Base-by-base conservation (phyloP, 768 basidiomycete genomes). In the Fibroporia radiculosa region DNA sequence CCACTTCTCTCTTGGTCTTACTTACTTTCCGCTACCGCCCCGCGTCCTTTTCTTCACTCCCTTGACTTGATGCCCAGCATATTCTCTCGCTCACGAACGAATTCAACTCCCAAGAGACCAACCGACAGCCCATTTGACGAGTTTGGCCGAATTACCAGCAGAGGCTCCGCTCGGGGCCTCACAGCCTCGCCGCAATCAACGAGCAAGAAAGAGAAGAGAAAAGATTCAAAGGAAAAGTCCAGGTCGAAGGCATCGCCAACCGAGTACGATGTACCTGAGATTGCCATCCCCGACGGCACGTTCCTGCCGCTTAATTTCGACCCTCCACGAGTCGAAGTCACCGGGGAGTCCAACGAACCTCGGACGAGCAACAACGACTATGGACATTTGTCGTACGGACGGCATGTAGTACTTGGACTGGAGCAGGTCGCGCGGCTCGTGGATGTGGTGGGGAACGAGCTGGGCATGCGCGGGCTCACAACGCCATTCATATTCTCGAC, bases 401-500 rank as follows among this genome's bases (percentile, higher is more conserved):
- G 80, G 25, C 80, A 89, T 57, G 80, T 89, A 48, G 71, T 87
- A 13, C 74, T 91, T 0, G 82, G 83, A n/a, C 72, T 87, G 13
- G 78, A 83, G 42, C 76, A 88, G 56, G 75, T 85, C 31, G 73
- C 75, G 5, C 73, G 77, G 33, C 77, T 92, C 37, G 82, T 89
- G n/a, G 72, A 75, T 33, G 77, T 79, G 47, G 66, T 89, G 45
- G 73, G 78, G 37, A 71, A 77, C 42, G 85, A 88, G 64, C 77
- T 92, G 44, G 73, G 73, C 50, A 71, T 76, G 44, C 73, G 86
- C 55, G 86, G 71, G 8, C 73, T 96, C 48, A 82, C 84, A 18
- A 91, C 89, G 3, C 93, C 93, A 18, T 84, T 96, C 66, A 81
- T 97, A 50, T 95, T 97, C 69, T 89, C 88, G 28, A 80, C 78